Evolutionary conservation across 805 yeast genomes (phyloP), one percentile per base, ranked within the genome.

Genomic region (Babjeviella inositovora): DNA sequence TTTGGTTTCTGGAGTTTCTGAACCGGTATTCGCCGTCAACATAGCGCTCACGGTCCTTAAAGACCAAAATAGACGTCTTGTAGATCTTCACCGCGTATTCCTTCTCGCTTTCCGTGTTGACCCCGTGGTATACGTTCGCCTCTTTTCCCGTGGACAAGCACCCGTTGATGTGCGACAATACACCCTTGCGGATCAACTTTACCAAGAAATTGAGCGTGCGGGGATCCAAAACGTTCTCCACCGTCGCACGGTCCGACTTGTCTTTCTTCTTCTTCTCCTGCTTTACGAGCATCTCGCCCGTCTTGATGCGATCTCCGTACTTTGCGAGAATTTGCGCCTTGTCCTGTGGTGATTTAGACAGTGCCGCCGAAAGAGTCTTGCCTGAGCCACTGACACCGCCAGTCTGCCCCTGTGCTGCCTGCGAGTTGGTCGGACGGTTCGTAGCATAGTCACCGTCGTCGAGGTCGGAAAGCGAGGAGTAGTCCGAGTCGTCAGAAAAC

Each of bases 121-220:
- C 53, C 8, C 93, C 95, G 41, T 80, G 87, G 43, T 90, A 90
- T 1, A 90, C 96, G 40, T 90, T 90, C n/a, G 98, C 98, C 47
- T 90, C 99, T 45, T 90, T 90, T 22, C 99, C 99, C 0, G 98
- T 90, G 37, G 90, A 72, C 23, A 90, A 60, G 44, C 97, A 90
- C 8, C 98, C 98, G 37, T 85, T 81, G 37, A 90, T 73, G 34
- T 77, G 70, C 2, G 90, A 70, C 16, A 90, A 68, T 5, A 80
- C 63, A 4, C 94, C 94, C 35, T 79, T 73, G 39, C 72, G 79
- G 45, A 81, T 73, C 44, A 90, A 58, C 30, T 80, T 81, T 25
- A 73, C 70, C 25, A 90, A 56, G 39, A 87, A 87, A 36, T 69
- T 57, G 53, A 85, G 59, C 1, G 99, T 90, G 31, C 97, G 62